Conservation (phyloP, 1,284 basidiomycete genomes). For the Leccinum fallax region DNA sequence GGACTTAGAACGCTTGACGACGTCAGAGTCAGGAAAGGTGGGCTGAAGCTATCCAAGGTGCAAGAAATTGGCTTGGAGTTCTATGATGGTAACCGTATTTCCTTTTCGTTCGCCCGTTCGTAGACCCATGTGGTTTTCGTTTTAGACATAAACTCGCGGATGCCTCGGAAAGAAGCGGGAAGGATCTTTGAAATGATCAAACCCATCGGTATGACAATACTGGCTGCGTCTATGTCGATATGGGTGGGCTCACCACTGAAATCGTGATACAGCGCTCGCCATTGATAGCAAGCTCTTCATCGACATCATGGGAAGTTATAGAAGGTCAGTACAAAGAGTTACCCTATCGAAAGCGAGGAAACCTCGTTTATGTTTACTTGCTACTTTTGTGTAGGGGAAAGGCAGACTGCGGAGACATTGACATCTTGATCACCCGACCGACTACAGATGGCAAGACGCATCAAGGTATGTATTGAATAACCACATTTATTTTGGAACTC, state of each 20-base stretch:
- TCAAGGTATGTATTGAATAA: conserved; percentile 43
- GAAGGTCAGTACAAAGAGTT: conserved; percentile 52
- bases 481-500: background rate
- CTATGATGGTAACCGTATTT: conserved; percentile 63
- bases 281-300: conserved; percentile 76
- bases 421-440: conserved; percentile 82
- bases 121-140: background rate
- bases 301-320: conserved; percentile 89
- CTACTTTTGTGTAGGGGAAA: conserved; percentile 56
- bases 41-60: conserved; percentile 59
- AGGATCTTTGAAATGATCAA: conserved; percentile 74
- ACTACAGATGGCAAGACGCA: conserved; percentile 75
- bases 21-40: conserved; percentile 56
- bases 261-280: conserved; percentile 51
- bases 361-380: background rate
- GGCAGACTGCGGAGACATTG: conserved; percentile 84
- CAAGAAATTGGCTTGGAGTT: conserved; percentile 79
- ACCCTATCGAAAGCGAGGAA: background rate
- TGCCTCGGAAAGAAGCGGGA: conserved; percentile 80
- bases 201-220: conserved; percentile 53
- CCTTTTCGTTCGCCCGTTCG: background rate
- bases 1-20: conserved; percentile 84
- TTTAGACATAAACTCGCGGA: conserved; percentile 75
- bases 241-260: background rate
- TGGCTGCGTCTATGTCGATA: background rate